Conservation (phyloP, 345 rosid species). For the Lepidium didymum region DNA sequence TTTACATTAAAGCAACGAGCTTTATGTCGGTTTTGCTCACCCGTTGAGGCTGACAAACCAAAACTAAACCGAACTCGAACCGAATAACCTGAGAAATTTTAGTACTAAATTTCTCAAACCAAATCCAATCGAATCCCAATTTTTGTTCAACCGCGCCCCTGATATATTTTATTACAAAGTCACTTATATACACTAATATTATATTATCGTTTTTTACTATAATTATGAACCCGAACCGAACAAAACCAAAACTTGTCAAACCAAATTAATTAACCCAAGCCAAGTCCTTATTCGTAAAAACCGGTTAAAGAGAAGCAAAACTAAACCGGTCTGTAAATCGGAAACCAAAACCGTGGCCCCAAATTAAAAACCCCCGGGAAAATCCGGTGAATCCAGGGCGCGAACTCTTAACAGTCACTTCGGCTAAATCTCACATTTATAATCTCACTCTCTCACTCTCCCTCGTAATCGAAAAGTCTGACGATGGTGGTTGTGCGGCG, state of each 20-base stretch:
- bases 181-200: no score
- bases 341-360: slow-evolving; percentile 15
- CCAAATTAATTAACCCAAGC: background rate
- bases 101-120: no score
- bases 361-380: slow-evolving; percentile 21
- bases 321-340: slow-evolving; percentile 1
- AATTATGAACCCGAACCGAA: no score
- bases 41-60: no score
- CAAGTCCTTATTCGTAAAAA: background rate
- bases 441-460: background rate
- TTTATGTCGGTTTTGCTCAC: background rate
- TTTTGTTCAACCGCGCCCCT: no score
- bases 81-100: no score
- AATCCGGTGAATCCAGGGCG: slow-evolving; percentile 8
- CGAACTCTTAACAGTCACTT: background rate
- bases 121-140: no score
- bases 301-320: background rate
- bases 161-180: no score
- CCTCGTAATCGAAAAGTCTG: background rate
- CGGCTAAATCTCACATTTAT: background rate
- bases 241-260: no score
- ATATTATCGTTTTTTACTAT: no score
- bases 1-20: background rate
- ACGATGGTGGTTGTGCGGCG: slow-evolving; percentile 22
- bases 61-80: no score